These are phyloP conservation scores for Lactarius vividus DNA, from an alignment of 768 basidiomycete species.

Conservation along the genomic window DNA sequence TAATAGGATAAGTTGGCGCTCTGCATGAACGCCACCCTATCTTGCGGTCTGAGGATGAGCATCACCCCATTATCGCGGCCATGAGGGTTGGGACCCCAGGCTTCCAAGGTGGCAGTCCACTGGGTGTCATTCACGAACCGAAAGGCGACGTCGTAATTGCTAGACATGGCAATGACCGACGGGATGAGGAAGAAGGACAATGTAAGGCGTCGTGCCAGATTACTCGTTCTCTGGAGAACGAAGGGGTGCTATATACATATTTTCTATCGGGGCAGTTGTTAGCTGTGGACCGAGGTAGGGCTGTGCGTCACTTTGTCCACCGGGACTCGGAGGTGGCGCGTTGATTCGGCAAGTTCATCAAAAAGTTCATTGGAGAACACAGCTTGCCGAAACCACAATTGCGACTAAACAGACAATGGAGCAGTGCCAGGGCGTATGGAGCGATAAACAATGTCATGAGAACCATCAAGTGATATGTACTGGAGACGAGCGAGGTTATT, in stretches of 20 bases:
- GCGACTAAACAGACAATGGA: neutral
- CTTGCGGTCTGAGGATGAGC: slow-evolving; percentile 39
- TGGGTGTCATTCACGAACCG: slow-evolving; percentile 50
- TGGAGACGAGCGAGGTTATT: neutral
- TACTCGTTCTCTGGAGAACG: slow-evolving; percentile 8
- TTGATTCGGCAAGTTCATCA: neutral
- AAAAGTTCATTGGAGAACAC: no score
- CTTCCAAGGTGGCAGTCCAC: slow-evolving; percentile 41
- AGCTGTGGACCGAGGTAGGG: slow-evolving; percentile 5
- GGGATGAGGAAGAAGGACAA: neutral
- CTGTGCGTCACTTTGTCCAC: slow-evolving; percentile 24
- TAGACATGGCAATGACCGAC: slow-evolving; percentile 9
- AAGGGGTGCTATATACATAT: neutral
- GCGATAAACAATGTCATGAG: neutral
- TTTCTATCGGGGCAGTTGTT: slow-evolving; percentile 8
- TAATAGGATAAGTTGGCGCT: slow-evolving; percentile 48
- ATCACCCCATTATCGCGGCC: slow-evolving; percentile 33
- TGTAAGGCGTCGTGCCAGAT: neutral
- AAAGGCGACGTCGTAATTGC: slow-evolving; percentile 52
- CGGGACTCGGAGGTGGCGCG: slow-evolving; percentile 13
- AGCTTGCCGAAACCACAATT: neutral
- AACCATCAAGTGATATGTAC: neutral
- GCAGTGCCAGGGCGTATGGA: neutral
- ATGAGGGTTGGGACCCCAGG: slow-evolving; percentile 30
- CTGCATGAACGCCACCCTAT: slow-evolving; percentile 47